Percentiles rank a stretch among this genome's conserved stretches.
These are phyloP conservation scores for Coemansia sp. DNA, from an alignment of 192 early-diverging fungal genomes.

Conservation along the genomic window DNA sequence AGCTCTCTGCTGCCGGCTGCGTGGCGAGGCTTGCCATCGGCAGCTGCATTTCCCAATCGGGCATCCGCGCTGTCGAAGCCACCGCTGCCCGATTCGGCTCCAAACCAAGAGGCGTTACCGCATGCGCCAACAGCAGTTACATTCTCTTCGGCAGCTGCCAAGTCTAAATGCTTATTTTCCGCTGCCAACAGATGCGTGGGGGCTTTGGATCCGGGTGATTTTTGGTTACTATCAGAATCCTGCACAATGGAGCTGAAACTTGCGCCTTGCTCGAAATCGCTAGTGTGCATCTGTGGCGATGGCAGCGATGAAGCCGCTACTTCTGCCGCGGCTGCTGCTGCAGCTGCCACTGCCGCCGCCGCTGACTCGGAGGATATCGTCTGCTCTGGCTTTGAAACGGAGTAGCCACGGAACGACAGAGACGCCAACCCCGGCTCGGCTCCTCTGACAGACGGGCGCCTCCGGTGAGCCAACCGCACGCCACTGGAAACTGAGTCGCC, in stretches of 20 bases:
- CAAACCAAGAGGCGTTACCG: neutral
- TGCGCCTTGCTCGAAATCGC: slow-evolving; percentile 5
- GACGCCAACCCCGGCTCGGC: no score
- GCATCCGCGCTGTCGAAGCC: slow-evolving; percentile 8
- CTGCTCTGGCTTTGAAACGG: no score
- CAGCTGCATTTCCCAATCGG: slow-evolving; percentile 8
- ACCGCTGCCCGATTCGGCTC: neutral
- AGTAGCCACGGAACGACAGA: no score
- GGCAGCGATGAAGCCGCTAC: slow-evolving; percentile 7
- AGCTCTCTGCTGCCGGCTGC: neutral
- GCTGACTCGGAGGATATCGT: no score
- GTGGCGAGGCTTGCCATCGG: slow-evolving; percentile 6
- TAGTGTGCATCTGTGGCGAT: slow-evolving; percentile 26
- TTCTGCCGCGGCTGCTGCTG: neutral
- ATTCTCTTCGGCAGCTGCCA: neutral
- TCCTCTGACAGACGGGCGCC: neutral
- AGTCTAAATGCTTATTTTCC: neutral
- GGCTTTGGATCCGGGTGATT: neutral
- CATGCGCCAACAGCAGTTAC: neutral
- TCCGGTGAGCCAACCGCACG: neutral
- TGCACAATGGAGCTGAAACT: neutral
- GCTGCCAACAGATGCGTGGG: neutral
- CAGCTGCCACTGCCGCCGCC: slow-evolving; percentile 1
- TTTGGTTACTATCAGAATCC: neutral
- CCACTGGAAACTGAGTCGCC: neutral